Percentiles rank a stretch among this genome's conserved stretches.
Conservation (phyloP, 192 early-diverging fungal genomes). For the Ambispora gerdemannii region DNA sequence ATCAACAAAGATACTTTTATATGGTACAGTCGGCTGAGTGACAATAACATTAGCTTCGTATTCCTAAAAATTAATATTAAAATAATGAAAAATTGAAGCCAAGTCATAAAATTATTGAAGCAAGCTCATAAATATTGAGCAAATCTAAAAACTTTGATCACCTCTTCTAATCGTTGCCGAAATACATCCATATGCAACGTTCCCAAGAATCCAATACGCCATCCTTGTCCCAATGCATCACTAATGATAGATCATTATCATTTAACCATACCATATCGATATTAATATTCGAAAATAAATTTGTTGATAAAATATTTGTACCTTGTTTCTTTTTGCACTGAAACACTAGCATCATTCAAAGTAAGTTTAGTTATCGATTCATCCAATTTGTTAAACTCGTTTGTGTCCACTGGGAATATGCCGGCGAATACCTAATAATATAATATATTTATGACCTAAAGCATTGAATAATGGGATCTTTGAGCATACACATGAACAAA, state of each 20-base stretch:
- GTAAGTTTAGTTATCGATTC: slow-evolving; percentile 92
- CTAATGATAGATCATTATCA: slow-evolving; percentile 30
- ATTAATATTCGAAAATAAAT: background rate
- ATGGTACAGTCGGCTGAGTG: slow-evolving; percentile 91
- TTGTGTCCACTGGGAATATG: slow-evolving; percentile 86
- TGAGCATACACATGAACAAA: background rate
- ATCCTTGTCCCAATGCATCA: slow-evolving; percentile 90
- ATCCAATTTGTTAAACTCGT: slow-evolving; percentile 82
- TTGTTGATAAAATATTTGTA: slow-evolving; percentile 7
- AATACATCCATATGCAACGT: slow-evolving; percentile 99
- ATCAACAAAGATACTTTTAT: slow-evolving; percentile 56
- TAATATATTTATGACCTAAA: background rate
- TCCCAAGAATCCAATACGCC: slow-evolving; percentile 92
- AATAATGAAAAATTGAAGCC: slow-evolving; percentile 11
- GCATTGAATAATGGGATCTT: background rate
- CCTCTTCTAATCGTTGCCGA: slow-evolving; percentile 83
- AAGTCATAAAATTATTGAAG: slow-evolving; percentile 6
- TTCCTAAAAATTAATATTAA: slow-evolving; percentile 71
- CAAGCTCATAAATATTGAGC: background rate
- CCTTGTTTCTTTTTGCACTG: slow-evolving; percentile 79
- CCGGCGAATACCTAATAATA: slow-evolving; percentile 75
- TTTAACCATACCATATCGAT: background rate
- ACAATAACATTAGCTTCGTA: slow-evolving; percentile 88
- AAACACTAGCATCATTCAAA: slow-evolving; percentile 92
- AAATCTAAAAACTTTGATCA: slow-evolving; percentile 19